Base-by-base conservation (phyloP, 768 basidiomycete genomes). In the Chiua virens region DNA sequence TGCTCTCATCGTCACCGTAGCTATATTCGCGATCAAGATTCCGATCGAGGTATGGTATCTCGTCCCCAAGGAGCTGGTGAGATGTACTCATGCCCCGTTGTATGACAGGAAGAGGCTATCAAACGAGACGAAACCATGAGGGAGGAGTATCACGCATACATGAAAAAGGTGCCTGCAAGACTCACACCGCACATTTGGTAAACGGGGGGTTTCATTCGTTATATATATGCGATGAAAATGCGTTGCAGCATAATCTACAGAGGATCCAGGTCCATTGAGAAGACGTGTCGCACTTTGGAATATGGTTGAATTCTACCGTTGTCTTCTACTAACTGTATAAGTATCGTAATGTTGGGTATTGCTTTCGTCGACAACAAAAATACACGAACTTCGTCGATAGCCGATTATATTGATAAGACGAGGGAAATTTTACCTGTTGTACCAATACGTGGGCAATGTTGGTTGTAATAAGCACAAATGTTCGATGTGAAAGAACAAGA, bases 31-130 rank as follows among this genome's bases (percentile, higher is more conserved):
- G 1, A 20, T 67, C 42, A 71, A 71, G 50, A 66, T 69, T 36
- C 68, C 65, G 15, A 64, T 71, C n/a, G 70, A 71, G n/a, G n/a
- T n/a, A n/a, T n/a, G 63, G 69, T 50, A 40, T 1, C 50, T 43
- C 23, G 23, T 23, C 23, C 23, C 23, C 23, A 23, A 23, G 23
- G 28, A 28, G 28, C 28, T 28, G 28, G 28, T 8, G 23, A 28
- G 6, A 28, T 28, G 10, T 28, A 27, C 43, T 59, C 30, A 45
- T 4, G 7, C 22, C 7, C n/a, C 23, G 6, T 32, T 13, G 20
- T 34, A 7, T 9, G 7, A 37, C 21, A 53, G 59, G 58, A 60
- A 7, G 46, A 42, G 3, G 8, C 42, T 8, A 55, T 59, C 17
- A 36, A 18, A 28, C 42, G 30, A 30, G 53, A 59, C 25, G 53